Evolutionary conservation across 2,329 filamentous ascomycete species (phyloP).

Genomic region (Fusarium sp.): DNA sequence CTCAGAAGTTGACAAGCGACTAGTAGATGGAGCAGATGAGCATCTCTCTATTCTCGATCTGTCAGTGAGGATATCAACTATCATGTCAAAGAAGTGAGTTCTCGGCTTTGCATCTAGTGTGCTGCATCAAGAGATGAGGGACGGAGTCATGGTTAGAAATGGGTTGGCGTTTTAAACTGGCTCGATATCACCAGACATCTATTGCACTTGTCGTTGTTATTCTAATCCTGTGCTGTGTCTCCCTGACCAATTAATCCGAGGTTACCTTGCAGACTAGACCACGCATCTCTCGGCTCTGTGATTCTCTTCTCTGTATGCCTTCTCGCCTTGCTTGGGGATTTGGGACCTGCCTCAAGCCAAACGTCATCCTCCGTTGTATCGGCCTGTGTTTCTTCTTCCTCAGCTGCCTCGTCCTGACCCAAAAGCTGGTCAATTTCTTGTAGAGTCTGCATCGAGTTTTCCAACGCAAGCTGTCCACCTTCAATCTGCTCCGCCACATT

Average conservation of each 20-base stretch:
- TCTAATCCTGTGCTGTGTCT: slow-evolving; percentile 35
- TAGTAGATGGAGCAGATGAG: slow-evolving; percentile 95
- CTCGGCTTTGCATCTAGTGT: not conserved
- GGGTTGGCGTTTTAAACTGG: slow-evolving; percentile 40
- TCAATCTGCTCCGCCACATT: slow-evolving; percentile 69
- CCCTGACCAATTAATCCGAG: slow-evolving; percentile 61
- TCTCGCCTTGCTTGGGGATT: slow-evolving; percentile 33
- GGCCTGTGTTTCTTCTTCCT: slow-evolving; percentile 33
- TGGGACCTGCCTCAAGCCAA: slow-evolving; percentile 50
- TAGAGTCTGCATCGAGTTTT: slow-evolving; percentile 60
- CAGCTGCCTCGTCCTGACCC: slow-evolving; percentile 46
- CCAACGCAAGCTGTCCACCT: slow-evolving; percentile 64
- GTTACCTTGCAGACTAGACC: slow-evolving; percentile 63
- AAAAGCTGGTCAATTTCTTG: slow-evolving; percentile 61
- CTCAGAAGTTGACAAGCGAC: slow-evolving; percentile 91
- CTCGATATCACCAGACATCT: slow-evolving; percentile 28
- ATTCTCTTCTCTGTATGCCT: slow-evolving; percentile 43
- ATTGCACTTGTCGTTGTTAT: slow-evolving; percentile 18
- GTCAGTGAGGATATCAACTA: slow-evolving; percentile 80
- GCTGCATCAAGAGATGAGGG: slow-evolving; percentile 20
- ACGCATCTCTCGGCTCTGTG: slow-evolving; percentile 53
- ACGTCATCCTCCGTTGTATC: slow-evolving; percentile 43
- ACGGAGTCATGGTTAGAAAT: slow-evolving; percentile 39
- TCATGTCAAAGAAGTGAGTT: slow-evolving; percentile 63
- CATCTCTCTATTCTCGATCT: slow-evolving; percentile 91